Evolutionary conservation across 768 basidiomycete species (phyloP).

Genomic region (Sporobolomyces pararoseus): DNA sequence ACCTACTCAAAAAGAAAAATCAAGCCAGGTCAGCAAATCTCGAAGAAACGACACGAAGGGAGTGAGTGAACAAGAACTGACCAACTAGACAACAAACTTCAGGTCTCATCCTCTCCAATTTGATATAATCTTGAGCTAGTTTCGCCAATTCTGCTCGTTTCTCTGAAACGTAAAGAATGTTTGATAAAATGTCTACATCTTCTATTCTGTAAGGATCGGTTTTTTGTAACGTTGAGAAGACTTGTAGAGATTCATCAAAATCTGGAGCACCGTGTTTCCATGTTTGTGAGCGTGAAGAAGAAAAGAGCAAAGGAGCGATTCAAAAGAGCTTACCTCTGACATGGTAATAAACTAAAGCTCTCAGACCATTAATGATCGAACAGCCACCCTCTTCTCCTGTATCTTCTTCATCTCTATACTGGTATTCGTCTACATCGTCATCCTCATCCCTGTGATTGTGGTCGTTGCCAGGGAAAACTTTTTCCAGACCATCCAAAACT

Average conservation of each 20-base stretch:
- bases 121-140: slow-evolving; percentile 84
- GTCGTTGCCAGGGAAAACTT: slow-evolving; percentile 63
- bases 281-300: background rate
- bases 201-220: slow-evolving; percentile 86
- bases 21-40: background rate
- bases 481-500: slow-evolving; percentile 73
- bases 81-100: slow-evolving; percentile 96
- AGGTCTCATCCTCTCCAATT: slow-evolving; percentile 84
- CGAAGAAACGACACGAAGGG: background rate
- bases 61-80: slow-evolving; percentile 52
- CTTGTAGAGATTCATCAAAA: slow-evolving; percentile 74
- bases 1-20: slow-evolving; percentile 60
- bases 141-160: slow-evolving; percentile 80
- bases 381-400: background rate
- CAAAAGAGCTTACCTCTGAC: slow-evolving; percentile 66
- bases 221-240: slow-evolving; percentile 76
- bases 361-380: slow-evolving; percentile 66
- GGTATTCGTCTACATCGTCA: background rate
- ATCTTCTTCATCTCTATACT: slow-evolving; percentile 46
- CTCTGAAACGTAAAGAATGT: slow-evolving; percentile 93
- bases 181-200: slow-evolving; percentile 91
- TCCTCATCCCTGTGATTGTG: too few species aligned
- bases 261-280: slow-evolving; percentile 56
- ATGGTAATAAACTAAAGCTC: slow-evolving; percentile 83
- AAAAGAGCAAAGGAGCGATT: background rate